Percentiles rank a stretch among this genome's conserved stretches.
Evolutionary conservation across 768 basidiomycete species (phyloP).

Genomic region (Arthromyces matolae): DNA sequence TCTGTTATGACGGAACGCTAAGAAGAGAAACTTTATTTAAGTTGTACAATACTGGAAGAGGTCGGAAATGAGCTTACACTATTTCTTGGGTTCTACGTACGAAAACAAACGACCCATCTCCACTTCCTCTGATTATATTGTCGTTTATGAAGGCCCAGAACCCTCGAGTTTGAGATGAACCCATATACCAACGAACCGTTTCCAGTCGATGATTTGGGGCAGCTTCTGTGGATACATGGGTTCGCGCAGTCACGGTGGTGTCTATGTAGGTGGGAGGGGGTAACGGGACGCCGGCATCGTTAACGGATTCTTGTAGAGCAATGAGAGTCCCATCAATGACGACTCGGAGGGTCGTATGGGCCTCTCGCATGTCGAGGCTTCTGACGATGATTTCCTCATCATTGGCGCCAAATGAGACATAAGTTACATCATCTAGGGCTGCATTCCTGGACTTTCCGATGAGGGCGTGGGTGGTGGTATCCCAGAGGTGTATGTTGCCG

Average conservation of each 20-base stretch:
- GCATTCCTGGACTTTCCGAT: not conserved
- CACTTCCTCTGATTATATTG: too few species aligned
- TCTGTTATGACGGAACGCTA: too few species aligned
- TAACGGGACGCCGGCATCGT: not conserved
- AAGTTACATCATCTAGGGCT: not conserved
- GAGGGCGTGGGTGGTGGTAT: not conserved
- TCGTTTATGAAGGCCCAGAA: too few species aligned
- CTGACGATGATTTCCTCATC: not conserved
- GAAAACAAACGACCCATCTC: too few species aligned
- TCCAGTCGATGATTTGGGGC: not conserved
- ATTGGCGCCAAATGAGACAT: not conserved
- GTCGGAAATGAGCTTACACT: too few species aligned
- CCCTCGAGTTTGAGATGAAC: too few species aligned
- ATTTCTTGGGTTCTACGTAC: too few species aligned
- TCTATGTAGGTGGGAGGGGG: not conserved
- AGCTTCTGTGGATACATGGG: not conserved
- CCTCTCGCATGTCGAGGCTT: not conserved
- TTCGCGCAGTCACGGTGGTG: not conserved
- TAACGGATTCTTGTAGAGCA: too few species aligned
- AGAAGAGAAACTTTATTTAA: too few species aligned
- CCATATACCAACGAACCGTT: not conserved
- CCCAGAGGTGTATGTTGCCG: conserved; percentile 1
- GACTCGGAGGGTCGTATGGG: not conserved
- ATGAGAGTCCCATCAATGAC: not conserved
- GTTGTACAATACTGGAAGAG: too few species aligned